These are phyloP conservation scores for Fusarium sp. DNA, from an alignment of 2,329 filamentous ascomycete species.

Conservation along the genomic window DNA sequence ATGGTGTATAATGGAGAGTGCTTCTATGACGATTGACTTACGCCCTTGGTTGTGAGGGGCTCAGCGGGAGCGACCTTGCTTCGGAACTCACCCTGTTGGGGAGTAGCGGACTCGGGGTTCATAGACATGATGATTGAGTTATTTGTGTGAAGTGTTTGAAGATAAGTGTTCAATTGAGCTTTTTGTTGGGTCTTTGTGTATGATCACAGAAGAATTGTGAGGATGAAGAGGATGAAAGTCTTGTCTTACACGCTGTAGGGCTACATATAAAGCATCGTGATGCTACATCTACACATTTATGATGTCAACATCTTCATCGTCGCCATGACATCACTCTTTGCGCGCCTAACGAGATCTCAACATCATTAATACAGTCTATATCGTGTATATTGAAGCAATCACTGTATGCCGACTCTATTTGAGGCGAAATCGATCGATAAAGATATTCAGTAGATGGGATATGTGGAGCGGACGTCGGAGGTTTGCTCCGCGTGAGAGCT, in stretches of 20 bases:
- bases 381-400: neutral
- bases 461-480: constrained; percentile 28
- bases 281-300: constrained; percentile 3
- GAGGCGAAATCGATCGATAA: constrained; percentile 20
- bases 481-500: constrained; percentile 18
- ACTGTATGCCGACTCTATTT: neutral
- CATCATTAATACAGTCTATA: neutral
- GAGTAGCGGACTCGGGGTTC: constrained; percentile 62
- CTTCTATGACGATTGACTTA: constrained; percentile 48
- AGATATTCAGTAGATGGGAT: constrained; percentile 5
- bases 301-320: constrained; percentile 22
- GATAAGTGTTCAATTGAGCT: neutral
- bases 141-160: neutral
- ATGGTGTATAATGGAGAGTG: neutral
- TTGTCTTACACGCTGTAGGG: neutral
- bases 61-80: constrained; percentile 59
- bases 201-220: neutral
- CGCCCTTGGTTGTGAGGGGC: constrained; percentile 63
- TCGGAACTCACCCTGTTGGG: constrained; percentile 64
- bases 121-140: constrained; percentile 51
- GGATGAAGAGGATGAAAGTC: neutral
- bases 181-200: neutral
- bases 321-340: constrained; percentile 28
- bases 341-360: too few species aligned
- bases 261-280: constrained; percentile 15